phyloP scores from a whole-genome alignment of 2,329 filamentous ascomycete genomes.

The Colletotrichum cereale region DNA sequence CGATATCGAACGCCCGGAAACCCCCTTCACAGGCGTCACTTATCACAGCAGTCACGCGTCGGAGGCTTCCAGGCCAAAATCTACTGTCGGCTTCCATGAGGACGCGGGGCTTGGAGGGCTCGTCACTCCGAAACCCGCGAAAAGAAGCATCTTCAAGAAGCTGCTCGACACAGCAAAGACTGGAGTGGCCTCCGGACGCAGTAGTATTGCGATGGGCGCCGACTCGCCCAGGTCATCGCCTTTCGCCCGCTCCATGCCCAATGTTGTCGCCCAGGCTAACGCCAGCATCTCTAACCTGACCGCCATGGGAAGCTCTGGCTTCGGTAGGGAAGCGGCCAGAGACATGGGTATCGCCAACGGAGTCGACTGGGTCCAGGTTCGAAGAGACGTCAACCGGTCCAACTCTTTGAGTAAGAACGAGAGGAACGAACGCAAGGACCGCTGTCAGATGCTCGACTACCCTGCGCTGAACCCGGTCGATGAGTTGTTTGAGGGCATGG shows the following conservation, averaged over 20 bases:
- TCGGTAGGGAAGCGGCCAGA: slow-evolving; percentile 66
- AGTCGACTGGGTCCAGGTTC: slow-evolving; percentile 97
- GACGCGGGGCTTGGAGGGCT: slow-evolving; percentile 85
- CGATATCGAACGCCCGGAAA: slow-evolving; percentile 68
- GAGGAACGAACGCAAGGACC: slow-evolving; percentile 83
- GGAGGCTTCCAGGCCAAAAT: slow-evolving; percentile 70
- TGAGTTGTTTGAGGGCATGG: slow-evolving; percentile 83
- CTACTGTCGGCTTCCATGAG: slow-evolving; percentile 74
- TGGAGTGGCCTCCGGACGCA: slow-evolving; percentile 88
- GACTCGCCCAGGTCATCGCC: slow-evolving; percentile 58
- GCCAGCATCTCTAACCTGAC: slow-evolving; percentile 49
- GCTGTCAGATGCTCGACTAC: slow-evolving; percentile 95
- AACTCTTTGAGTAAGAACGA: slow-evolving; percentile 94
- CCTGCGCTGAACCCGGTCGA: slow-evolving; percentile 91
- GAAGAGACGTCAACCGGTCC: slow-evolving; percentile 93
- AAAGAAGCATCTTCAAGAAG: slow-evolving; percentile 93
- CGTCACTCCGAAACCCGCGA: slow-evolving; percentile 80
- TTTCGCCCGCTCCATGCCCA: slow-evolving; percentile 56
- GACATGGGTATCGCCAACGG: slow-evolving; percentile 76
- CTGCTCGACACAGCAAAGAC: slow-evolving; percentile 96
- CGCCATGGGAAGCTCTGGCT: slow-evolving; percentile 51
- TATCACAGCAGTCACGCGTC: slow-evolving; percentile 92
- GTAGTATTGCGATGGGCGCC: slow-evolving; percentile 78
- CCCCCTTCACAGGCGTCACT: slow-evolving; percentile 81
- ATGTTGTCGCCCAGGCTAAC: slow-evolving; percentile 60